Conservation (phyloP, 805 yeast species). For the Wickerhamomyces alni region DNA sequence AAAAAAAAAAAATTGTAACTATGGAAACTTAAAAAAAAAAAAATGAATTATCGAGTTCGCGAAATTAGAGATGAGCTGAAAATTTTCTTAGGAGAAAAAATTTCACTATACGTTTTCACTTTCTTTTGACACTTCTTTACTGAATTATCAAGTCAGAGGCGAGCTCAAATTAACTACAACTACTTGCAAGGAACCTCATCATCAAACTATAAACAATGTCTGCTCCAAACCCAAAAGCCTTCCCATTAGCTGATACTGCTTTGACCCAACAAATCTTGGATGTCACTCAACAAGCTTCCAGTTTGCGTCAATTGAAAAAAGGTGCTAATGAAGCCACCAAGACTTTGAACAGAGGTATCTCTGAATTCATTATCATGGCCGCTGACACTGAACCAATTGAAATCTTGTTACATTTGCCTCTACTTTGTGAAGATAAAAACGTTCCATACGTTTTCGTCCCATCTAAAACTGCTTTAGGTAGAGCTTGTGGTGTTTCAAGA, state of each 20-base stretch:
- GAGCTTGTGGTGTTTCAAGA: slow-evolving; percentile 99
- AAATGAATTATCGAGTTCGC: too few species aligned
- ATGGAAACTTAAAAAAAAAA: too few species aligned
- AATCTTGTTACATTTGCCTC: slow-evolving; percentile 93
- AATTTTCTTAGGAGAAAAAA: background rate
- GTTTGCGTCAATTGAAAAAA: slow-evolving; percentile 96
- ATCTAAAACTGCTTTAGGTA: slow-evolving; percentile 96
- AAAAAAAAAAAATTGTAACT: too few species aligned
- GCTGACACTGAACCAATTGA: slow-evolving; percentile 99
- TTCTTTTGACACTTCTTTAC: background rate
- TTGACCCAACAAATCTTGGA: slow-evolving; percentile 95
- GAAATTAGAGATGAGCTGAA: background rate
- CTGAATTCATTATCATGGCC: slow-evolving; percentile 99
- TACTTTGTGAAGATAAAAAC: slow-evolving; percentile 98
- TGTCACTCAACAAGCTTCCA: slow-evolving; percentile 96
- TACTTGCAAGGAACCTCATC: slow-evolving; percentile 41
- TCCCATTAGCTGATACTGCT: slow-evolving; percentile 96
- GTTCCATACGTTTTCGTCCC: slow-evolving; percentile 99
- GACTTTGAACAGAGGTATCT: slow-evolving; percentile 98
- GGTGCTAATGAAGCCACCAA: slow-evolving; percentile 99
- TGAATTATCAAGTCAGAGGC: slow-evolving; percentile 16
- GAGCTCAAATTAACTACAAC: slow-evolving; percentile 17
- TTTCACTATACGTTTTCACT: background rate
- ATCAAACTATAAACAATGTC: slow-evolving; percentile 43
- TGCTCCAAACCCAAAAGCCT: slow-evolving; percentile 95